Evolutionary conservation across 2,329 filamentous ascomycete species (phyloP), one percentile per base, ranked within the genome.

Genomic region (Pyricularia sp.): DNA sequence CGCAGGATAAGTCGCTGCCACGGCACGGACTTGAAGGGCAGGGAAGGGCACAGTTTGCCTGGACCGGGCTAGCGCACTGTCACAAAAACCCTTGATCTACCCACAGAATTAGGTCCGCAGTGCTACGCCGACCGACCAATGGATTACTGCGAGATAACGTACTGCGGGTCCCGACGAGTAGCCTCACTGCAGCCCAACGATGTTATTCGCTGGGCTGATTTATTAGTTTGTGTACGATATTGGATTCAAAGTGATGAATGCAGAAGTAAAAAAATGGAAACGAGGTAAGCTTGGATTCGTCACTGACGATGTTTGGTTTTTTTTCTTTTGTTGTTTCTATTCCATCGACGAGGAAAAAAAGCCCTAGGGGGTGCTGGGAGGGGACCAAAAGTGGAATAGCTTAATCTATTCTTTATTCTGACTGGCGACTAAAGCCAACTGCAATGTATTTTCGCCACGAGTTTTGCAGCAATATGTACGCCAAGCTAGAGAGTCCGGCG

Each of bases 401-500:
- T n/a, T 42, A 12, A n/a, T 55, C n/a, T 6, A 5, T 26, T 26
- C 58, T 61, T 25, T 26, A 20, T 61, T 25, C n/a, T 61, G 58
- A 61, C 25, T 61, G 25, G 58, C 23, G 58, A 25, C 58, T 61
- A 26, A n/a, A 61, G 25, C 12, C n/a, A 14, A 61, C 58, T 26
- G 58, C n/a, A 61, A 66, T 23, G 36, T 66, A 66, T 58, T 26
- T 66, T 66, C 26, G 65, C 36, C 65, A 66, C 65, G 28, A 50
- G 42, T 26, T 50, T 28, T 42, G 25, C 36, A 50, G n/a, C 25
- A 55, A 61, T 25, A 55, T 66, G 36, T 58, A 66, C 65, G 65
- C 65, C 65, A 66, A 58, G 25, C 58, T n/a, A 12, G 25, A 61
- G 23, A 61, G 25, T 26, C 58, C 25, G 58, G n/a, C n/a, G 25